Evolutionary conservation across 129 eudicot genomes (phyloP).

Genomic region (Centrapalus pauciflorus): DNA sequence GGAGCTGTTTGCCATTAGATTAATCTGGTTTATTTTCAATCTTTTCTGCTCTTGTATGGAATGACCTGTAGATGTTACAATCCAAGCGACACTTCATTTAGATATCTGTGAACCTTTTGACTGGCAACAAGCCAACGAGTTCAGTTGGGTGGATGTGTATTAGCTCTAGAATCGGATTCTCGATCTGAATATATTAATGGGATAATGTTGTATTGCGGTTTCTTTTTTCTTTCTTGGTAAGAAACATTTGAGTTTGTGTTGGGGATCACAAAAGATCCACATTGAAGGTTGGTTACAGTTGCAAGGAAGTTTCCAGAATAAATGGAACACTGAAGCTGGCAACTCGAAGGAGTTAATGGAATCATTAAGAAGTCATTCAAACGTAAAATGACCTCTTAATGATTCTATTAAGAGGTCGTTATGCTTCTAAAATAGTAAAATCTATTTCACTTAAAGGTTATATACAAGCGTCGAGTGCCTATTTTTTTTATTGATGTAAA

Average conservation of each 20-base stretch:
- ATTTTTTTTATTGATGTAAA: no score
- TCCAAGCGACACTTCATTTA: not conserved
- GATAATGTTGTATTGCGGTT: constrained; percentile 11
- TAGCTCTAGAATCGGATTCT: not conserved
- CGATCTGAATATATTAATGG: constrained; percentile 4
- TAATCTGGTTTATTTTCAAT: constrained; percentile 1
- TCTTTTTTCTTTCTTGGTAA: not conserved
- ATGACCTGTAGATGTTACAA: constrained; percentile 22
- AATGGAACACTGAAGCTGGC: no score
- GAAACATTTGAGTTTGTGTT: not conserved
- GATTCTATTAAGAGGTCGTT: no score
- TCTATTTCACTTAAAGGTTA: no score
- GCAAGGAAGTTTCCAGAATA: no score
- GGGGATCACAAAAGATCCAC: not conserved
- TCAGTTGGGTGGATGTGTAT: constrained; percentile 1
- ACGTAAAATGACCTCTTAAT: no score
- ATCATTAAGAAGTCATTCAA: no score
- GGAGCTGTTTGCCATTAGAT: constrained; percentile 3
- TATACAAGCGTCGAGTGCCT: no score
- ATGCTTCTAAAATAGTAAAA: no score
- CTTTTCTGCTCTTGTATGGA: constrained; percentile 19
- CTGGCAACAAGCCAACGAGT: not conserved
- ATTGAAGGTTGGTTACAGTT: not conserved
- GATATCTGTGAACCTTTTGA: not conserved
- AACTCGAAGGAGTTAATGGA: no score